These are phyloP conservation scores for Lactuca saligna DNA, from an alignment of 129 eudicot species.

Conservation along the genomic window DNA sequence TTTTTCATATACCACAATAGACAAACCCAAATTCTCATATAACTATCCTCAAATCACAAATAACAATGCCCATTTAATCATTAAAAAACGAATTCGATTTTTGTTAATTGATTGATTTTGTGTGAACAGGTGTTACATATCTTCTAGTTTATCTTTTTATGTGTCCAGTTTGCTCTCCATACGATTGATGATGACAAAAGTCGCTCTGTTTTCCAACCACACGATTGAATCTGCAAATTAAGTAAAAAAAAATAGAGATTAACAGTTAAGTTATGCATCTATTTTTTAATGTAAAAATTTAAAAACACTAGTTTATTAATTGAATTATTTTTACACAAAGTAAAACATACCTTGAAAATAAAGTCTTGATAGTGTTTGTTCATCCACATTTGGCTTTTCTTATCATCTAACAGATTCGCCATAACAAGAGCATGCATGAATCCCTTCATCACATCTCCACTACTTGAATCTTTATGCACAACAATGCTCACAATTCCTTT, in stretches of 20 bases:
- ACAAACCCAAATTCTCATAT: constrained; percentile 10
- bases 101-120: constrained; percentile 8
- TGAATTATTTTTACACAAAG: neutral
- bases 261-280: too few relatives aligned
- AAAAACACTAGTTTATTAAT: too few relatives aligned
- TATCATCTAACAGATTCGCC: constrained; percentile 47
- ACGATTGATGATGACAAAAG: constrained; percentile 76
- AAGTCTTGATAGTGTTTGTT: constrained; percentile 62
- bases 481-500: constrained; percentile 56
- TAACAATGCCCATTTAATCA: neutral
- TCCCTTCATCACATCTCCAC: constrained; percentile 65
- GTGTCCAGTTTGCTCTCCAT: constrained; percentile 91
- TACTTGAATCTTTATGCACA: constrained; percentile 76
- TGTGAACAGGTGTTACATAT: neutral
- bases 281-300: too few relatives aligned
- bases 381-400: constrained; percentile 84
- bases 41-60: constrained; percentile 11
- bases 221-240: constrained; percentile 68
- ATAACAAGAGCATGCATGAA: constrained; percentile 89
- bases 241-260: neutral
- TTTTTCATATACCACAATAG: neutral
- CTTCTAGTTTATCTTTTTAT: constrained; percentile 55
- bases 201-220: constrained; percentile 89
- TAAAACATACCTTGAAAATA: constrained; percentile 55
- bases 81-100: constrained; percentile 8